Evolutionary conservation across 140 eudicot genomes (phyloP).

Genomic region (Bidens hawaiensis): DNA sequence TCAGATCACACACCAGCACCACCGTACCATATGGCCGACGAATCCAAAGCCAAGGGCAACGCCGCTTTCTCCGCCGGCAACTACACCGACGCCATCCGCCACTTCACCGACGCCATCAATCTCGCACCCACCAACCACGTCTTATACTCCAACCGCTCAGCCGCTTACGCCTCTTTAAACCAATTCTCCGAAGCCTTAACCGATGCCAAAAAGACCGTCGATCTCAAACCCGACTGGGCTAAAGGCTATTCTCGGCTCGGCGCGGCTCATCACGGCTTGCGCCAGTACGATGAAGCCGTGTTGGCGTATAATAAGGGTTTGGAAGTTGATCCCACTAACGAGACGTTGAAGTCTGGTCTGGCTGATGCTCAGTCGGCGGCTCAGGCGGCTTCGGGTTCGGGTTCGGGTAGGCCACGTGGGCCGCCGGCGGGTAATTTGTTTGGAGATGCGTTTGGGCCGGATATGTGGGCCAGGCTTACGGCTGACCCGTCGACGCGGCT

Average conservation of each 20-base stretch:
- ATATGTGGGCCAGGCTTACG: conserved; percentile 84
- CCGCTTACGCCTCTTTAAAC: conserved; percentile 74
- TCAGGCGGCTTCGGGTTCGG: too few species aligned
- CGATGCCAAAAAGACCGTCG: conserved; percentile 78
- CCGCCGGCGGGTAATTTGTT: conserved; percentile 37
- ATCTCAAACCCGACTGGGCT: conserved; percentile 80
- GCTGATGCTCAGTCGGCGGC: conserved; percentile 66
- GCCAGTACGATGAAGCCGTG: conserved; percentile 45
- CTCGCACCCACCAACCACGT: conserved; percentile 82
- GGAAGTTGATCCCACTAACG: conserved; percentile 73
- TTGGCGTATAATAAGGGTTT: conserved; percentile 70
- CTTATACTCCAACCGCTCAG: conserved; percentile 88
- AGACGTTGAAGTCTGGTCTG: conserved; percentile 62
- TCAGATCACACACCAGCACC: neutral
- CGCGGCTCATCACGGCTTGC: conserved; percentile 68
- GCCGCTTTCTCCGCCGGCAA: conserved; percentile 86
- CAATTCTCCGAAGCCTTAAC: conserved; percentile 56
- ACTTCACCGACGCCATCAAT: conserved; percentile 78
- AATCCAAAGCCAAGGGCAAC: conserved; percentile 87
- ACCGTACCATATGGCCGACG: conserved; percentile 57
- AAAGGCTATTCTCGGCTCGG: conserved; percentile 90
- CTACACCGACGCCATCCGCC: conserved; percentile 54
- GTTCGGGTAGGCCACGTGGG: conserved; percentile 6
- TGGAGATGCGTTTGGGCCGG: conserved; percentile 91
- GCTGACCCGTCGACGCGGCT: conserved; percentile 68